Conservation (phyloP, 768 basidiomycete genomes). For the Coprinopsis strossmayeri region DNA sequence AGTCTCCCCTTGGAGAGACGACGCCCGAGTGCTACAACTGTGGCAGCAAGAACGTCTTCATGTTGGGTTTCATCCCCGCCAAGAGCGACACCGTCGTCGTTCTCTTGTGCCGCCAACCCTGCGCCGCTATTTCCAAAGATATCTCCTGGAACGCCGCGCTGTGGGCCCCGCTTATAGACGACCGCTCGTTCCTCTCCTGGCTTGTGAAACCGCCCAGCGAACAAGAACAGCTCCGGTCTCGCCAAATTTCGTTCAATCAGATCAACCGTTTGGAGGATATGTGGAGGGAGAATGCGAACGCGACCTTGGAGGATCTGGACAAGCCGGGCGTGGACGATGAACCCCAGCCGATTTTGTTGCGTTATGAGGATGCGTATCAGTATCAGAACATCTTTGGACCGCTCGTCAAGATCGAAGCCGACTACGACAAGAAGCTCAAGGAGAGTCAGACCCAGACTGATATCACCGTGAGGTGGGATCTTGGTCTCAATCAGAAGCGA, state of each 20-base stretch:
- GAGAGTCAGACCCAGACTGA: slow-evolving; percentile 98
- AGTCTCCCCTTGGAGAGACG: slow-evolving; percentile 93
- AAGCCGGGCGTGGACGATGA: slow-evolving; percentile 98
- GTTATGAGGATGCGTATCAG: slow-evolving; percentile 98
- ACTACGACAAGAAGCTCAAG: slow-evolving; percentile 96
- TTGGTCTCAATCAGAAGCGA: slow-evolving; percentile 97
- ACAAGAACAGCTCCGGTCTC: slow-evolving; percentile 90
- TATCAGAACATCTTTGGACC: slow-evolving; percentile 99
- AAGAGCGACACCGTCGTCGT: slow-evolving; percentile 99
- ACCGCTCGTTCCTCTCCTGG: slow-evolving; percentile 98
- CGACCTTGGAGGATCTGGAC: slow-evolving; percentile 93
- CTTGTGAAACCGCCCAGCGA: slow-evolving; percentile 96
- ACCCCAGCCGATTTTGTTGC: slow-evolving; percentile 82
- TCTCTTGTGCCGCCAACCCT: slow-evolving; percentile 94
- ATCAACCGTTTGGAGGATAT: slow-evolving; percentile 97
- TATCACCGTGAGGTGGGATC: slow-evolving; percentile 93
- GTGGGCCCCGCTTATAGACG: slow-evolving; percentile 98
- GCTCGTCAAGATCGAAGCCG: slow-evolving; percentile 98
- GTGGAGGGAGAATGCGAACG: slow-evolving; percentile 94
- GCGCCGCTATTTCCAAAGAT: slow-evolving; percentile 94
- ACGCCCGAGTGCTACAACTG: slow-evolving; percentile 99
- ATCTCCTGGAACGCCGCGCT: slow-evolving; percentile 98
- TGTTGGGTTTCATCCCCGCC: slow-evolving; percentile 98
- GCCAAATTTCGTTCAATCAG: slow-evolving; percentile 95
- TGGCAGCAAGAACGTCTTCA: slow-evolving; percentile 98